Conservation (phyloP, 352 stramenopile genomes). For the Phytophthora ramorum region DNA sequence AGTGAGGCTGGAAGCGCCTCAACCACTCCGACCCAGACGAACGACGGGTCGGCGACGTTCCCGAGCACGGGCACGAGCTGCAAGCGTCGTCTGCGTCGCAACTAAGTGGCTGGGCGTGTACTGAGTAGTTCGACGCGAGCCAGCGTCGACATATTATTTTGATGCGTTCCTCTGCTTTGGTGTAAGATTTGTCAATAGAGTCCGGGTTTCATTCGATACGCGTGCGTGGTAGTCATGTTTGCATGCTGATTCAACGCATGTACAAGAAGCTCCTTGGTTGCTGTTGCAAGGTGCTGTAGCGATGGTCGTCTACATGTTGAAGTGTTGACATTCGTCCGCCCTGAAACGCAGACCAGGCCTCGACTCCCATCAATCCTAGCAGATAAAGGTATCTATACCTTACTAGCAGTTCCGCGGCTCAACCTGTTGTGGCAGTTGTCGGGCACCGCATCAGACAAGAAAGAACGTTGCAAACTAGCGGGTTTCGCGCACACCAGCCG, state of each 20-base stretch:
- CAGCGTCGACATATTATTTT: slow-evolving; percentile 9
- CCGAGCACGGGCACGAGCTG: slow-evolving; percentile 33
- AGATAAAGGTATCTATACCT: no score
- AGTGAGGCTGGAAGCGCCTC: slow-evolving; percentile 19
- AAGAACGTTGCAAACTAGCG: slow-evolving; percentile 8
- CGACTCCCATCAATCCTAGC: background rate
- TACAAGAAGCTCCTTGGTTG: no score
- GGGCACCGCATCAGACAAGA: slow-evolving; percentile 5
- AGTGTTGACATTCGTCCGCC: background rate
- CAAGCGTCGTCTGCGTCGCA: slow-evolving; percentile 33
- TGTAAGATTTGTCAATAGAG: slow-evolving; percentile 20
- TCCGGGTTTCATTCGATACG: slow-evolving; percentile 1
- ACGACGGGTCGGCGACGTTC: slow-evolving; percentile 20
- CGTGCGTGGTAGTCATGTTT: background rate
- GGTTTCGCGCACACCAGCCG: slow-evolving; percentile 1
- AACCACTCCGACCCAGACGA: slow-evolving; percentile 19
- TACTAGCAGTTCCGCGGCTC: background rate
- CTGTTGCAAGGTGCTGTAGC: background rate
- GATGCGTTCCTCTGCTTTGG: slow-evolving; percentile 1
- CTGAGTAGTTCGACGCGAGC: background rate
- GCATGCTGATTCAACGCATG: background rate
- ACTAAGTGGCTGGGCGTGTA: slow-evolving; percentile 14
- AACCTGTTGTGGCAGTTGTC: slow-evolving; percentile 5
- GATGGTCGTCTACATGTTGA: background rate
- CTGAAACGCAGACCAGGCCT: background rate